Evolutionary conservation across 2,329 filamentous ascomycete species (phyloP), one percentile per base, ranked within the genome.

Genomic region (Hypoxylon rubiginosum): DNA sequence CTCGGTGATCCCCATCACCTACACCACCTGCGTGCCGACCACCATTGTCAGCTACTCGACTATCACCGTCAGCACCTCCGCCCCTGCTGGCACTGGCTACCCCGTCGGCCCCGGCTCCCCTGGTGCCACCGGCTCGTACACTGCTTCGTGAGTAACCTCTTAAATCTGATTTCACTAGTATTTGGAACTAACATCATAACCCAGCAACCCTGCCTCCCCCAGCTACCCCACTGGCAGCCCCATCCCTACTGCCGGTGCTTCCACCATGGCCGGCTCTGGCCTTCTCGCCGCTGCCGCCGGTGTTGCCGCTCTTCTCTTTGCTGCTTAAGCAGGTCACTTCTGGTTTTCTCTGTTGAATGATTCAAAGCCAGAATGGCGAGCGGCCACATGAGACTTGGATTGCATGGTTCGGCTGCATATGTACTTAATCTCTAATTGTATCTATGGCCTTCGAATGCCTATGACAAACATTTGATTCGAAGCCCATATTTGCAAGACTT

Each of bases 261-360:
- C 81, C 73, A 81, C 82, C 75, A 76, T 88, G 73, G 81, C 81
- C 68, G 84, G 83, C 81, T 87, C 86, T 67, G 82, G 82, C 75
- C 67, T 83, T 75, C 79, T 87, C 75, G 86, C 86, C 77, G 86
- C 82, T 71, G 82, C 80, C 52, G 86, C 83, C 79, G 86, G 85
- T 80, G 76, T 85, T 60, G 82, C 80, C 67, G 86, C 85, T 76
- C 79, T 86, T 75, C 73, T 84, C 80, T 79, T 89, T 75, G 83
- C 82, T 77, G 83, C 83, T 78, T 88, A 88, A 85, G 70, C 62
- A 24, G 64, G 52, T 30, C 51, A 34, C 21, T 45, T 19, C 54
- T 61, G 53, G 45, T 61, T 61, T 76, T 65, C 73, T 73, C 72
- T 73, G 77, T 75, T 72, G 74, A 78, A 76, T 68, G 72, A 73